Percentiles rank a stretch among this genome's conserved stretches.
phyloP scores from a whole-genome alignment of 495 filamentous ascomycete genomes.

The Lasiosphaeria ovina region DNA sequence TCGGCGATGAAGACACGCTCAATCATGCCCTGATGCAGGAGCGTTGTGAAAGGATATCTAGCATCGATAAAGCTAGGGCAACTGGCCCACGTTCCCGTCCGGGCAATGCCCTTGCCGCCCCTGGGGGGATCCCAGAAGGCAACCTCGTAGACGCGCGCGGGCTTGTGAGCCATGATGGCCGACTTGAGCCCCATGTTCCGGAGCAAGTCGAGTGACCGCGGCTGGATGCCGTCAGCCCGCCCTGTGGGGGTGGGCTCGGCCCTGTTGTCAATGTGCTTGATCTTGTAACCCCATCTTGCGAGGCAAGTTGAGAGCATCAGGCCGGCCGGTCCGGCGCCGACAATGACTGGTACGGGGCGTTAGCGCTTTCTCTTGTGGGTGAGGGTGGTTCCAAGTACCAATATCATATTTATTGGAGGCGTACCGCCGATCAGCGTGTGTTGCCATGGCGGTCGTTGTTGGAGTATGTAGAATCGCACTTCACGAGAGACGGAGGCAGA shows the following conservation, averaged over 20 bases:
- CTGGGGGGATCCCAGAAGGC: conserved; percentile 72
- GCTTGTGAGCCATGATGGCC: conserved; percentile 74
- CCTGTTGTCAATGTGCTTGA: conserved; percentile 70
- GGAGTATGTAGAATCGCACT: conserved; percentile 13
- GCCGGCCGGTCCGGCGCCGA: conserved; percentile 87
- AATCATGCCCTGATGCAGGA: conserved; percentile 73
- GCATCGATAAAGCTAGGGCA: conserved; percentile 75
- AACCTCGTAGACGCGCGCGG: conserved; percentile 71
- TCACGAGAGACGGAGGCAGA: neutral
- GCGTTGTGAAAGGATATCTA: conserved; percentile 71
- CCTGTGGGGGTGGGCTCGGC: conserved; percentile 67
- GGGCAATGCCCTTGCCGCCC: conserved; percentile 56
- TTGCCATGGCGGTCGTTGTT: conserved; percentile 18
- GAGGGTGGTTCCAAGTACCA: conserved; percentile 19
- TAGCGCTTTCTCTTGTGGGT: neutral
- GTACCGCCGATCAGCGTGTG: conserved; percentile 19
- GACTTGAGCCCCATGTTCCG: conserved; percentile 68
- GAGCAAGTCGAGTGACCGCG: conserved; percentile 74
- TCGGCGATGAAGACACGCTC: conserved; percentile 70
- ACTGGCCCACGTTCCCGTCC: conserved; percentile 67
- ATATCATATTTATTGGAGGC: conserved; percentile 34
- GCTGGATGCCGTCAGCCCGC: conserved; percentile 77
- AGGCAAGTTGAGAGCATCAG: conserved; percentile 82
- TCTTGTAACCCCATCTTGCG: conserved; percentile 66
- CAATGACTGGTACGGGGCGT: conserved; percentile 57